Evolutionary conservation across 2,329 filamentous ascomycete genomes (phyloP).

Genomic region (Colletotrichum shisoi): DNA sequence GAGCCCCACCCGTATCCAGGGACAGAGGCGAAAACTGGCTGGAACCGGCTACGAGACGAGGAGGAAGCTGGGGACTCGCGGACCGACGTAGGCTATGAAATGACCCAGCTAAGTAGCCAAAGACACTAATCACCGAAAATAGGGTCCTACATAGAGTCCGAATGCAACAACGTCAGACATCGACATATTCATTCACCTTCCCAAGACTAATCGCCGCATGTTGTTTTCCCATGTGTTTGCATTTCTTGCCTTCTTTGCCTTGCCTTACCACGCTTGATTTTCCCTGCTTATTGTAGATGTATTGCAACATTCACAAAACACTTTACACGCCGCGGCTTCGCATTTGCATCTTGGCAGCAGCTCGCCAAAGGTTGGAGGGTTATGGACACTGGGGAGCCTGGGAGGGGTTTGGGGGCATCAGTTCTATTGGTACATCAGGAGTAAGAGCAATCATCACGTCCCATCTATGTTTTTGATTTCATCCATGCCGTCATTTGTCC

Average conservation of each 20-base stretch:
- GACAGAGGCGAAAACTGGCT: slow-evolving; percentile 47
- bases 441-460: slow-evolving; percentile 33
- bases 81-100: slow-evolving; percentile 52
- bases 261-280: not conserved
- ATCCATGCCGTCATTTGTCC: slow-evolving; percentile 60
- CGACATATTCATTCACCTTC: slow-evolving; percentile 4
- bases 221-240: not conserved
- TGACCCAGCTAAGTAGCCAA: slow-evolving; percentile 43
- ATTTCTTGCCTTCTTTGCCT: slow-evolving; percentile 5
- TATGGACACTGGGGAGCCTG: not conserved
- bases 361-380: not conserved
- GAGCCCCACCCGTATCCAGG: slow-evolving; percentile 64
- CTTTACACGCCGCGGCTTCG: slow-evolving; percentile 6
- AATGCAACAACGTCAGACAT: slow-evolving; percentile 19
- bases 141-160: slow-evolving; percentile 31
- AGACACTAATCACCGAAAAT: slow-evolving; percentile 35
- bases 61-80: slow-evolving; percentile 55
- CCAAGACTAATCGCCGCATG: not conserved
- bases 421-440: slow-evolving; percentile 40
- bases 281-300: not conserved
- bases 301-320: not conserved
- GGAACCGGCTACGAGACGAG: slow-evolving; percentile 61
- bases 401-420: slow-evolving; percentile 31
- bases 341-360: slow-evolving; percentile 21
- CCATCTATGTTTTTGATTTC: slow-evolving; percentile 36